These are phyloP conservation scores for Baorangia bicolor DNA, from an alignment of 768 basidiomycete species.

Conservation along the genomic window DNA sequence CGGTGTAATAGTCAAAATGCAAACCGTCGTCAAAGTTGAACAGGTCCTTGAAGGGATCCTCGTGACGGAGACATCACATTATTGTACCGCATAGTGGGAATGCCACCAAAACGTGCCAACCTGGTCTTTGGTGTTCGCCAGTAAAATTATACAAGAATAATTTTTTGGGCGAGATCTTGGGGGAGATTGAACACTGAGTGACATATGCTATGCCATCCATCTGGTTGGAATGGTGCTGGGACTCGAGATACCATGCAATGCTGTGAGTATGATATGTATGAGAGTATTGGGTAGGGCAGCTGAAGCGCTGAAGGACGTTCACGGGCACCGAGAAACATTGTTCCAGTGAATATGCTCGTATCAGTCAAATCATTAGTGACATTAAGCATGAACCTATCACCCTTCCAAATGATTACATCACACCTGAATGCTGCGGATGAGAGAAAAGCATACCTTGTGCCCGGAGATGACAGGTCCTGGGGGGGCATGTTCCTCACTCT, in stretches of 20 bases:
- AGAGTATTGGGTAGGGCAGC: background rate
- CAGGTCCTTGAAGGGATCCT: conserved; percentile 17
- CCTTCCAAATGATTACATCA: conserved; percentile 3
- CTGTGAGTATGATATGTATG: conserved; percentile 12
- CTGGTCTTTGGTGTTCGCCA: conserved; percentile 28
- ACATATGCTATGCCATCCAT: conserved; percentile 37
- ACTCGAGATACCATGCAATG: conserved; percentile 32
- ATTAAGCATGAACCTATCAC: conserved; percentile 19
- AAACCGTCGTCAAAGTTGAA: conserved; percentile 26
- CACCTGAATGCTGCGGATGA: background rate
- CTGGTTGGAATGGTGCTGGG: conserved; percentile 22
- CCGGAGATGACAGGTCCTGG: conserved; percentile 43
- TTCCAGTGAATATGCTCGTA: conserved; percentile 18
- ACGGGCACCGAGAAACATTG: conserved; percentile 21
- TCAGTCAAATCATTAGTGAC: conserved; percentile 20
- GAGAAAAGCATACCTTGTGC: conserved; percentile 28
- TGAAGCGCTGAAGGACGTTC: background rate
- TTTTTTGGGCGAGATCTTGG: conserved; percentile 30
- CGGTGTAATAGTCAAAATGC: background rate
- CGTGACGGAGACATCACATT: conserved; percentile 41
- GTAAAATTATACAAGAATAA: conserved; percentile 40
- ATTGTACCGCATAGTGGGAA: conserved; percentile 21
- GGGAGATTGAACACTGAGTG: conserved; percentile 41
- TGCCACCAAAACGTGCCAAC: conserved; percentile 42
- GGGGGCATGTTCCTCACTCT: conserved; percentile 23